These are phyloP conservation scores for Daldinia sp. DNA, from an alignment of 2,329 filamentous ascomycete species.

Conservation along the genomic window DNA sequence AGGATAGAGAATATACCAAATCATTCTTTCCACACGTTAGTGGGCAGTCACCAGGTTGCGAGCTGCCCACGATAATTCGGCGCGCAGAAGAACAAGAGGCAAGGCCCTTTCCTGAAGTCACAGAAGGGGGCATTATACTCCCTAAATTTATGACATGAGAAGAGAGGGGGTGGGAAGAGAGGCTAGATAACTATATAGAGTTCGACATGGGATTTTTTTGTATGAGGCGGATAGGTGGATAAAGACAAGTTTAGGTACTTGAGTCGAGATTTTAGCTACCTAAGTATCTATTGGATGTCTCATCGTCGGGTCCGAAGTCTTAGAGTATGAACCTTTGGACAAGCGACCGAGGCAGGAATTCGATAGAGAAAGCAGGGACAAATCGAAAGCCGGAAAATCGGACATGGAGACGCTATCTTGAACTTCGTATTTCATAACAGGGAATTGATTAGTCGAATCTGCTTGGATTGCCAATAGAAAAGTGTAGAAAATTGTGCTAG, in stretches of 20 bases:
- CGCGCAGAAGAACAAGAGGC: constrained; percentile 27
- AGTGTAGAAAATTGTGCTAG: constrained; percentile 16
- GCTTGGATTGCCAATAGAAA: constrained; percentile 26
- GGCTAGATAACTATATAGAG: constrained; percentile 2
- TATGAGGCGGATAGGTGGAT: constrained; percentile 7
- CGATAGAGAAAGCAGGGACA: constrained; percentile 10
- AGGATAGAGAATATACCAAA: constrained; percentile 81
- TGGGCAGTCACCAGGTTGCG: constrained; percentile 22
- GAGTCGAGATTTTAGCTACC: constrained; percentile 7
- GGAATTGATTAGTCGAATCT: constrained; percentile 28
- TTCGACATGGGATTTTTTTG: constrained; percentile 3
- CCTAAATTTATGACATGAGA: constrained; percentile 18
- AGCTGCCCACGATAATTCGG: constrained; percentile 29
- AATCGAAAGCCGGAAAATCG: constrained; percentile 19
- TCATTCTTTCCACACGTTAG: constrained; percentile 58
- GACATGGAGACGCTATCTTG: constrained; percentile 32
- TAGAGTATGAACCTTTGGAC: constrained; percentile 4
- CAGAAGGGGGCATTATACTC: constrained; percentile 32
- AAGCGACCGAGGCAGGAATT: constrained; percentile 5
- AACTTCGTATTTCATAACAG: constrained; percentile 29
- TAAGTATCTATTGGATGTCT: constrained; percentile 21
- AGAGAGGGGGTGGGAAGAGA: no score
- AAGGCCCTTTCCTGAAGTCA: constrained; percentile 29
- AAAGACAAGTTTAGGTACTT: neutral
- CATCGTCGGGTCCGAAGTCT: constrained; percentile 25